Conservation (phyloP, 2,329 filamentous ascomycete species). For the Macroventuria anomochaeta region DNA sequence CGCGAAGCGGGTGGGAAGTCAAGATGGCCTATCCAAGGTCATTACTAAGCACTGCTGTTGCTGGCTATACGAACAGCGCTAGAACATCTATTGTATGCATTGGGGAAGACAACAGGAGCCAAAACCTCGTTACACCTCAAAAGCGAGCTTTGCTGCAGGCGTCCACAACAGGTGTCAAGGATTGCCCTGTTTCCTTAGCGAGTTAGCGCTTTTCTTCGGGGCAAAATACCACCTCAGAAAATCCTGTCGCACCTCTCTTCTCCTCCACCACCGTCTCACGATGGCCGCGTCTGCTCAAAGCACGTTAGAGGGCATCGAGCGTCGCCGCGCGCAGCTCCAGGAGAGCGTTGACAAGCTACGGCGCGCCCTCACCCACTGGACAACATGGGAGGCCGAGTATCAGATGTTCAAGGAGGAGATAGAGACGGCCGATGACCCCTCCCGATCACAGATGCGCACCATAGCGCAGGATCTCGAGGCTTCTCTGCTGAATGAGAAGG, state of each 20-base stretch:
- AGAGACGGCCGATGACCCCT: slow-evolving; percentile 48
- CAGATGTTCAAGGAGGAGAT: slow-evolving; percentile 87
- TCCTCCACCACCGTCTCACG: slow-evolving; percentile 4
- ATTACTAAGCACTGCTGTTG: slow-evolving; percentile 1
- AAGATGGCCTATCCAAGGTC: no score
- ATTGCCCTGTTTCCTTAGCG: slow-evolving; percentile 17
- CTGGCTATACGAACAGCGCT: not conserved
- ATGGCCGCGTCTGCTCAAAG: slow-evolving; percentile 49
- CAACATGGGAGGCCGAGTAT: slow-evolving; percentile 89
- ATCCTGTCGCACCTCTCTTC: slow-evolving; percentile 1
- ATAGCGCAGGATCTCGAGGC: slow-evolving; percentile 67
- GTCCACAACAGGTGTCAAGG: slow-evolving; percentile 11
- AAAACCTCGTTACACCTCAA: no score
- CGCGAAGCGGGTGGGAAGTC: not conserved
- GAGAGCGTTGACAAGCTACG: slow-evolving; percentile 75
- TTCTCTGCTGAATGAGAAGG: slow-evolving; percentile 67
- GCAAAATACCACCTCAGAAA: slow-evolving; percentile 6
- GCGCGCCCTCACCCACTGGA: slow-evolving; percentile 84
- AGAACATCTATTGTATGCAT: no score
- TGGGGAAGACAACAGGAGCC: no score
- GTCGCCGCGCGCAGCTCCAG: slow-evolving; percentile 76
- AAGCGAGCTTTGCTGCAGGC: not conserved
- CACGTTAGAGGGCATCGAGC: slow-evolving; percentile 72
- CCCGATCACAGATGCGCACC: slow-evolving; percentile 39
- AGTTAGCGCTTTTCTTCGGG: slow-evolving; percentile 19